These are phyloP conservation scores for Cucurbita moschata DNA, from an alignment of 306 rosid species.

Conservation along the genomic window DNA sequence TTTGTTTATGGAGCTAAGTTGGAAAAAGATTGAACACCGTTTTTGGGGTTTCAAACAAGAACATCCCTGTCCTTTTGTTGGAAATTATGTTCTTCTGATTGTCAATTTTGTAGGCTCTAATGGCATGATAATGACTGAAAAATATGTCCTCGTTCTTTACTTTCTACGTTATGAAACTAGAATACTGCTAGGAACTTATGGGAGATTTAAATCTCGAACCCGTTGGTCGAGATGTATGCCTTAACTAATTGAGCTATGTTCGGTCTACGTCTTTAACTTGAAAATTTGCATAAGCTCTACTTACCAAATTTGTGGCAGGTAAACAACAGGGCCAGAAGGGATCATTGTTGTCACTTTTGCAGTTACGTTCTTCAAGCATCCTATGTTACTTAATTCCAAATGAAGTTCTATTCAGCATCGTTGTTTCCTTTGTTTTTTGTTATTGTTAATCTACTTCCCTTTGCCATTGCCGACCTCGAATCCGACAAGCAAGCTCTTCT, in stretches of 20 bases:
- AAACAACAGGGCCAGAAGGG: conserved; percentile 21
- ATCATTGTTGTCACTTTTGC: conserved; percentile 11
- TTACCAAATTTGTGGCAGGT: conserved; percentile 18
- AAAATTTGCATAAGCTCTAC: background rate
- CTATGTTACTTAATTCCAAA: conserved; percentile 20
- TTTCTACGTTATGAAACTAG: background rate
- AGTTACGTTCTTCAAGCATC: conserved; percentile 15
- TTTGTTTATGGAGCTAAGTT: background rate
- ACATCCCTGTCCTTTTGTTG: background rate
- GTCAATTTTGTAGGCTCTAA: background rate
- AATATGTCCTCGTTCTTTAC: background rate
- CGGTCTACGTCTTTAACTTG: background rate
- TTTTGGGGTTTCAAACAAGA: background rate
- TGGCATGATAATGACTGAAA: background rate
- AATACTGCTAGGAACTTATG: background rate
- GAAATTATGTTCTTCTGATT: background rate
- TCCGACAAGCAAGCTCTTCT: conserved; percentile 68
- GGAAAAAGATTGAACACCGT: background rate
- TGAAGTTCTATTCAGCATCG: conserved; percentile 36
- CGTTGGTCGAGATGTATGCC: too few species aligned
- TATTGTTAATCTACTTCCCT: conserved; percentile 27
- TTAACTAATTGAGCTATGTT: too few species aligned
- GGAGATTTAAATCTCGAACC: background rate
- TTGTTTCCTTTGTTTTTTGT: conserved; percentile 26
- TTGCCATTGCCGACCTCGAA: conserved; percentile 42